A percentile compares a stretch with the other conserved stretches of the same genome.
Conservation (phyloP, 2,329 filamentous ascomycete species). For the Ceratocystis eucalypticola region DNA sequence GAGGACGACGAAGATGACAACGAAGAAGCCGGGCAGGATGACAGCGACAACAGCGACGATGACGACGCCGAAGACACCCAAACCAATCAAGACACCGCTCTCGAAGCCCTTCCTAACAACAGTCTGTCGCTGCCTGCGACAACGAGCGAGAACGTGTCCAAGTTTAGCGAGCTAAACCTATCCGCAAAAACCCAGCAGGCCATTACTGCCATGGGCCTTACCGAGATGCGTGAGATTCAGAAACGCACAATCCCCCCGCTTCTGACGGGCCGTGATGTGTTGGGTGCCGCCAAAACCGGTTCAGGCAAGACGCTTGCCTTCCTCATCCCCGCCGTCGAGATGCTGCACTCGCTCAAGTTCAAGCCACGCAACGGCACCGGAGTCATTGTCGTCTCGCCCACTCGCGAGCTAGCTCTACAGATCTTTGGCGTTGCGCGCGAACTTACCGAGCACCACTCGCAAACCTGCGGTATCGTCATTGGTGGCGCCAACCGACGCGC, state of each 20-base stretch:
- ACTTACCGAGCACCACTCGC: conserved; percentile 86
- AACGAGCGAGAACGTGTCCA: conserved; percentile 48
- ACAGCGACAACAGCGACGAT: conserved; percentile 14
- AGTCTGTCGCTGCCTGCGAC: conserved; percentile 41
- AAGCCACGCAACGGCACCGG: conserved; percentile 91
- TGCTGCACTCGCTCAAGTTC: conserved; percentile 78
- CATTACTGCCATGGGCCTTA: conserved; percentile 82
- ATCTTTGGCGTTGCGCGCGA: conserved; percentile 93
- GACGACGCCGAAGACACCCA: conserved; percentile 19
- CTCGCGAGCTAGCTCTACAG: conserved; percentile 83
- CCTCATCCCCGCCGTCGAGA: conserved; percentile 85
- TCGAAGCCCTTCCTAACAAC: conserved; percentile 28
- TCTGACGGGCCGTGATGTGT: conserved; percentile 77
- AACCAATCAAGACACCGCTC: conserved; percentile 25
- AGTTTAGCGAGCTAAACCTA: conserved; percentile 70
- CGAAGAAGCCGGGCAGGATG: conserved; percentile 18
- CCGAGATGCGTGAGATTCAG: conserved; percentile 93
- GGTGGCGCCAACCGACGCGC: conserved; percentile 83
- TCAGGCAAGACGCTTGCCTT: conserved; percentile 94
- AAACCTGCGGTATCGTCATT: conserved; percentile 89
- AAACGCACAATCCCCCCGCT: conserved; percentile 73
- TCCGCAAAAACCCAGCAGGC: conserved; percentile 82
- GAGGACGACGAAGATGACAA: conserved; percentile 21
- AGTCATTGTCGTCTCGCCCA: conserved; percentile 84
- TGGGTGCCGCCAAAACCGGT: conserved; percentile 91